phyloP scores from a whole-genome alignment of 768 basidiomycete species.

The Astraeus odoratus region DNA sequence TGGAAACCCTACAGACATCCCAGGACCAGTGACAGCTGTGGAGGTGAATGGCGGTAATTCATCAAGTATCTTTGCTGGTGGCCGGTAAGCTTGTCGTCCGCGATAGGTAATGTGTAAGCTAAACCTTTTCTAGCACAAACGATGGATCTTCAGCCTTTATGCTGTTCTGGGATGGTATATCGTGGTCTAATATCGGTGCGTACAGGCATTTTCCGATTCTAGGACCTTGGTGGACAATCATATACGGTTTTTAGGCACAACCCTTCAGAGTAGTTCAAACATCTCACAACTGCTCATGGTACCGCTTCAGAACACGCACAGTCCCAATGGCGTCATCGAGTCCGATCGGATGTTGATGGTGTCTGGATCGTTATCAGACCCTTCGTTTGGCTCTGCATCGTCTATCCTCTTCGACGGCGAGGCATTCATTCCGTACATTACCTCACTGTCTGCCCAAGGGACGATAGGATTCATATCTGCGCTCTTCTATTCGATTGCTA shows the following conservation, averaged over 20 bases:
- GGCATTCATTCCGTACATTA: conserved; percentile 74
- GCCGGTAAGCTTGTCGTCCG: conserved; percentile 49
- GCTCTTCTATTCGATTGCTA: conserved; percentile 76
- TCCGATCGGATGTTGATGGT: conserved; percentile 86
- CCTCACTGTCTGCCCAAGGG: conserved; percentile 59
- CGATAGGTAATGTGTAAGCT: not conserved
- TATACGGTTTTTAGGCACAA: conserved; percentile 38
- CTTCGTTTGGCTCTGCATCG: conserved; percentile 72
- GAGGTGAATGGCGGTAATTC: conserved; percentile 75
- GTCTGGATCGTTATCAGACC: conserved; percentile 67
- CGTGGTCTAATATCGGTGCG: conserved; percentile 67
- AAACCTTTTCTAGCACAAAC: conserved; percentile 32
- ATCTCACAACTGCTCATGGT: conserved; percentile 87
- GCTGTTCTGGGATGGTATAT: conserved; percentile 74
- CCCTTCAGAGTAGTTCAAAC: conserved; percentile 48
- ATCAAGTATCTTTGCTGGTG: conserved; percentile 87
- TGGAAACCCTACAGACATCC: conserved; percentile 54
- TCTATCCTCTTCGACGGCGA: conserved; percentile 85
- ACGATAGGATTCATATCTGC: conserved; percentile 63
- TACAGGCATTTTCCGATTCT: not conserved
- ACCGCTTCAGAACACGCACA: conserved; percentile 74
- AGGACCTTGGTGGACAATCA: not conserved
- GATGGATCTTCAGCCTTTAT: conserved; percentile 66
- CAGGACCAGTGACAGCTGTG: conserved; percentile 87
- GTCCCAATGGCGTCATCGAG: conserved; percentile 64